Base-by-base conservation (phyloP, 2,329 filamentous ascomycete species). In the Hirsutella minnesotensis region DNA sequence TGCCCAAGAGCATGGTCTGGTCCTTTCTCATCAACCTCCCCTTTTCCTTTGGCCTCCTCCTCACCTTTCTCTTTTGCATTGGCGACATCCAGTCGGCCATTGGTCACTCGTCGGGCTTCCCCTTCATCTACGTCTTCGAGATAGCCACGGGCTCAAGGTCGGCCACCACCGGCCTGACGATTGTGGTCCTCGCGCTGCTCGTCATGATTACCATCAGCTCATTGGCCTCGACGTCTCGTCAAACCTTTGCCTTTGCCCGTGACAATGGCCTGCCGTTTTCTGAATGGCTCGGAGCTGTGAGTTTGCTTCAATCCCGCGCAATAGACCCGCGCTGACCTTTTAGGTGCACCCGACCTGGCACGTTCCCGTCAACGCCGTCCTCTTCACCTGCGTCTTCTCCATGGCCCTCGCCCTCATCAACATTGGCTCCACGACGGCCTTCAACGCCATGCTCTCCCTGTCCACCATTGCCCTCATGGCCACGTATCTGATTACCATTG, bases 371-470 rank as follows among this genome's bases (percentile, higher is more conserved):
- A 59, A 61, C 45, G 47, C 59, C 2, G 50, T 63, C 39, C 49
- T 53, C 39, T 47, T 56, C 21, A 56, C 58, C 7, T 54, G 55
- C 10, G 39, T 47, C 20, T 48, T 57, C 45, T 51, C 51, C 13
- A 48, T 56, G 16, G 41, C 62, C 13, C 54, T 64, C 20, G 52
- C 53, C 18, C 49, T 62, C 33, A 59, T 64, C 48, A 52, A 57
- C 16, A 51, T 64, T 22, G 60, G 60, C 9, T 61, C 57, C 18
- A 52, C 51, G 2, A 48, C 54, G 15, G 58, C 58, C 10, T 59
- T 61, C 51, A 61, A 61, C 44, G 53, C 55, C 37, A 56, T 63
- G 44, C 52, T 59, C 21, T 62, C 59, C 13, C 51, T 63, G 2
- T 57, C 56, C 0, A 50, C 57, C 1, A 51, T 56, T 3, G 58